Conservation (phyloP, 1,139 yeast species). For the Pichia sp. region DNA sequence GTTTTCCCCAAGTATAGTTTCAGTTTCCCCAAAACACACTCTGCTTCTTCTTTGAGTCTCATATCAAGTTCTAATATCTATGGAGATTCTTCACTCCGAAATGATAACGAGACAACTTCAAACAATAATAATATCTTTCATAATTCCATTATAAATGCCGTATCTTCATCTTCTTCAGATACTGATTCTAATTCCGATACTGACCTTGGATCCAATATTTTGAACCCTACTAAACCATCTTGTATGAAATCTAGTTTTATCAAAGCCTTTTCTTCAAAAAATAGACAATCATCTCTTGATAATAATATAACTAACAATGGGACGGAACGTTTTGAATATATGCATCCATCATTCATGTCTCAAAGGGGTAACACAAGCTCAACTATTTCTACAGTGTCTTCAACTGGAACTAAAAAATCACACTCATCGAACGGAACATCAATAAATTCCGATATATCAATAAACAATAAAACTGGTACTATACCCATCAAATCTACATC, state of each 20-base stretch:
- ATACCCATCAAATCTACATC: not conserved
- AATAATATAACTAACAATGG: not conserved
- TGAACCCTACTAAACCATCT: not conserved
- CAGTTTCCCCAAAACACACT: not conserved
- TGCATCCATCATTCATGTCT: not conserved
- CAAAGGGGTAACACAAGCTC: not conserved
- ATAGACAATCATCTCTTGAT: not conserved
- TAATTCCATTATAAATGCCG: not conserved
- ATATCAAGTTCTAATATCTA: not conserved
- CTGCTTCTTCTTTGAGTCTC: slow-evolving; percentile 6
- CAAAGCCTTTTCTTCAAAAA: slow-evolving; percentile 5
- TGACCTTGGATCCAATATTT: not conserved
- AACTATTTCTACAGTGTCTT: not conserved
- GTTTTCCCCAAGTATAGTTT: not conserved
- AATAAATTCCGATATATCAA: not conserved
- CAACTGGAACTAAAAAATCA: not conserved
- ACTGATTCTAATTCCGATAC: not conserved
- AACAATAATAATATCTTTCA: not conserved
- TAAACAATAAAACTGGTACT: not conserved
- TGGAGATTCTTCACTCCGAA: not conserved
- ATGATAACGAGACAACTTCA: not conserved
- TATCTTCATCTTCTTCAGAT: not conserved
- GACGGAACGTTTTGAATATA: not conserved
- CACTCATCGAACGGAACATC: not conserved
- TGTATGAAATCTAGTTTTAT: slow-evolving; percentile 3